Base-by-base conservation (phyloP, 225 moss, liverwort and hornwort genomes). In the Pseudoscleropodium purum region DNA sequence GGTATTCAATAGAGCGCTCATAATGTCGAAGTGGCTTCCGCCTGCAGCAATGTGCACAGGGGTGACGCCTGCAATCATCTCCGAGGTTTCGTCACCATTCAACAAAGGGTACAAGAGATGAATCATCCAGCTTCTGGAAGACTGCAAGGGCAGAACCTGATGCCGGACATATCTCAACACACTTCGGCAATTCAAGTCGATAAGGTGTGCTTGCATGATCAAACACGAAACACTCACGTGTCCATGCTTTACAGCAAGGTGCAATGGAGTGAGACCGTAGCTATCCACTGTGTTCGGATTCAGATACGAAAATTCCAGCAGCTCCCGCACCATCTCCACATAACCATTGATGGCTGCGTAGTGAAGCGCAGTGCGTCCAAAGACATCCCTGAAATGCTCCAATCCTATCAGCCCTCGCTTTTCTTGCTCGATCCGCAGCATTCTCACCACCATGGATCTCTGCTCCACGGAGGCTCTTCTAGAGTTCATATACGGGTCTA, bases 311-410 rank as follows among this genome's bases (percentile, higher is more conserved):
- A 77, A 90, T 30, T 78, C 84, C 37, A 94, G 86, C 62, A 94
- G 80, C 89, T 92, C 92, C 84, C 84, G 89, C 60, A 92, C 92
- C 91, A 92, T 90, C 56, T 94, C 89, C n/a, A 75, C 84, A 23
- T 88, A 68, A 31, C 92, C 93, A 87, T 88, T 89, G 54, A 89
- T 75, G 24, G 92, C 94, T 41, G 93, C 93, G 75, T 94, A 94
- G 67, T 94, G 94, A 56, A 94, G 90, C 31, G 94, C 91, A 81
- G 93, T 93, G 51, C 94, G 93, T 90, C 92, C 93, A 37, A 90
- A 61, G 61, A 92, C 65, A 85, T 94, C 94, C 75, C 76, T 88
- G 18, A 87, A 83, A 54, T 93, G 88, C 88, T 90, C 93, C 24
- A 93, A 88, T 62, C 92, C 91, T 45, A 67, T 52, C 85, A 87